Evolutionary conservation across 164 flowering plant species (phyloP), one percentile per base, ranked within the genome.

Genomic region (Berberis thunbergii): DNA sequence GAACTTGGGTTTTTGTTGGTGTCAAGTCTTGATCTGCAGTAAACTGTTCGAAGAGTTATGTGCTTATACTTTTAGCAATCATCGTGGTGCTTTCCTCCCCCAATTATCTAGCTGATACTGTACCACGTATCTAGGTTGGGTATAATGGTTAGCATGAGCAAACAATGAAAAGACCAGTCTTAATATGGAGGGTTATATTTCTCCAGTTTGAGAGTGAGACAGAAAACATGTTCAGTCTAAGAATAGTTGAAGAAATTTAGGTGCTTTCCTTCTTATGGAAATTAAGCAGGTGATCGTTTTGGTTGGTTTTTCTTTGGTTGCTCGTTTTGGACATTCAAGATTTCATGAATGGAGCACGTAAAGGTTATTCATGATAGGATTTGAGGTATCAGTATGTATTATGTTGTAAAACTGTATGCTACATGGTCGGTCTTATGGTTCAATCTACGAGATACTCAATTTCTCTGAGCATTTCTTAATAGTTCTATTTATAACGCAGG

Each of bases 211-310:
- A 61, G 68, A 71, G 66, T 59, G 52, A 54, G 68, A 63, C 62
- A 72, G 72, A 64, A 66, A 56, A 44, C 49, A 69, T 65, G 61
- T 50, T 60, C n/a, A 65, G 57, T 54, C 54, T 63, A 53, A 66
- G 54, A 69, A 75, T 66, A 71, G 69, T 71, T 60, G 64, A 66
- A 73, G 26, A 68, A 59, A 64, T 67, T 44, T 71, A 66, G 76
- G 79, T 77, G 64, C 81, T 81, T 77, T 80, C 83, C 80, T 63
- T 73, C 69, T 49, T 60, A 50, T 72, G 84, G 82, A 84, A 76
- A 79, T 82, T 76, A 76, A 81, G 85, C 94, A 80, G 94, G 85
- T 86, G 81, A 82, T 83, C 81, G 81, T 72, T 84, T 85, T 80
- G 60, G 84, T 64, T 80, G 79, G 75, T 77, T 80, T 80, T 83